Evolutionary conservation across 2,329 filamentous ascomycete species (phyloP).

Genomic region (Thielaviopsis musarum): DNA sequence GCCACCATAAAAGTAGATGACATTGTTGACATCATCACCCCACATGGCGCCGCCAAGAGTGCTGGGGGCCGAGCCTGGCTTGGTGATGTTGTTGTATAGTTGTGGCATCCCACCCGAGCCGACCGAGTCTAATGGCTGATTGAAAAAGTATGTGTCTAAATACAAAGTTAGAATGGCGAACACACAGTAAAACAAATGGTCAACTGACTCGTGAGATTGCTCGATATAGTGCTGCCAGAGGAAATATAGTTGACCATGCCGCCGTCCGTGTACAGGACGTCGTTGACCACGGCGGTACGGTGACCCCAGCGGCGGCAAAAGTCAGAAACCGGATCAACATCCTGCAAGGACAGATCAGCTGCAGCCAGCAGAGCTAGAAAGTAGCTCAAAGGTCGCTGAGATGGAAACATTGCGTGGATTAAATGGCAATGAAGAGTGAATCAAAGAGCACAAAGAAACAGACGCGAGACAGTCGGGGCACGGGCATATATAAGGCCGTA

Average conservation of each 20-base stretch:
- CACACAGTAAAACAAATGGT: not conserved
- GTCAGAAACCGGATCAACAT: conserved; percentile 34
- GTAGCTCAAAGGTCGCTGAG: not conserved
- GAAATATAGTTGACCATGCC: conserved; percentile 39
- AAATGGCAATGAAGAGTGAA: not conserved
- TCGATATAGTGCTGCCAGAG: conserved; percentile 27
- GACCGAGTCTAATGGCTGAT: conserved; percentile 35
- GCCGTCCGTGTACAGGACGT: conserved; percentile 45
- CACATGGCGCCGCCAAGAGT: conserved; percentile 33
- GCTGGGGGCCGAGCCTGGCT: conserved; percentile 38
- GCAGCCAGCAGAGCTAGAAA: conserved; percentile 1
- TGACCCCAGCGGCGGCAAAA: conserved; percentile 41
- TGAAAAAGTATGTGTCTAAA: conserved; percentile 25
- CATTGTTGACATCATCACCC: conserved; percentile 45
- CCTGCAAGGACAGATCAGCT: conserved; percentile 15
- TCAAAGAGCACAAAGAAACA: not conserved
- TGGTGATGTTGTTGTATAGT: conserved; percentile 39
- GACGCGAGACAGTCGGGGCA: not conserved
- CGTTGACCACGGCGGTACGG: conserved; percentile 41
- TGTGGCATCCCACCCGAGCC: conserved; percentile 30
- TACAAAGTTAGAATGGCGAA: not conserved
- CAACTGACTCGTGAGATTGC: conserved; percentile 39
- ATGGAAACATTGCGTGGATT: not conserved
- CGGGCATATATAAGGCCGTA: not conserved
- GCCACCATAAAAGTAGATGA: conserved; percentile 46